phyloP scores from a whole-genome alignment of 208 protist species.

The Angomonas ambiguus region DNA sequence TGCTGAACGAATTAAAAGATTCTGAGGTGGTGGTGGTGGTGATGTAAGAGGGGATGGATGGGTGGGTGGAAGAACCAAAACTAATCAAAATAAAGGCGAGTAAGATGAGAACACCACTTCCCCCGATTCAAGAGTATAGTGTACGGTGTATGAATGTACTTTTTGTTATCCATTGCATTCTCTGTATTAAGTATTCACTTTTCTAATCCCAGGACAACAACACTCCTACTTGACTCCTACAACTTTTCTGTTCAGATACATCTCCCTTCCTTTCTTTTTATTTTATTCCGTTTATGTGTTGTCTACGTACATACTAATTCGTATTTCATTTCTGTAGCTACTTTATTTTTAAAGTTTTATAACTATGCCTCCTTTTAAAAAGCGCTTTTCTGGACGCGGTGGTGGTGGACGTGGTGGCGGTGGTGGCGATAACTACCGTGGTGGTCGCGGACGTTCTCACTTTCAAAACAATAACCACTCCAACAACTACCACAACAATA shows the following conservation, averaged over 20 bases:
- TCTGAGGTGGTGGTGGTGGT: neutral
- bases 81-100: too few species aligned
- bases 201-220: too few species aligned
- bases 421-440: slow-evolving; percentile 2
- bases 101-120: too few species aligned
- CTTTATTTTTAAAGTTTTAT: neutral
- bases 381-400: slow-evolving; percentile 18
- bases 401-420: slow-evolving; percentile 13
- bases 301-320: too few species aligned
- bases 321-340: neutral
- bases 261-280: neutral
- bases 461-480: neutral
- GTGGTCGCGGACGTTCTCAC: slow-evolving; percentile 7
- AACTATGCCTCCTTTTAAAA: slow-evolving; percentile 6
- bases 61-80: too few species aligned
- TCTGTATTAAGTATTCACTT: too few species aligned
- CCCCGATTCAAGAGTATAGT: too few species aligned
- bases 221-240: too few species aligned
- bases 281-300: too few species aligned
- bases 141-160: neutral
- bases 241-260: too few species aligned
- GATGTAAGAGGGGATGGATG: neutral
- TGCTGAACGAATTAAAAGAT: slow-evolving; percentile 21
- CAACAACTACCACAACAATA: slow-evolving; percentile 13
- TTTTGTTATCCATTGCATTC: neutral